Evolutionary conservation across 1,284 basidiomycete genomes (phyloP).

Genomic region (Malassezia restricta): DNA sequence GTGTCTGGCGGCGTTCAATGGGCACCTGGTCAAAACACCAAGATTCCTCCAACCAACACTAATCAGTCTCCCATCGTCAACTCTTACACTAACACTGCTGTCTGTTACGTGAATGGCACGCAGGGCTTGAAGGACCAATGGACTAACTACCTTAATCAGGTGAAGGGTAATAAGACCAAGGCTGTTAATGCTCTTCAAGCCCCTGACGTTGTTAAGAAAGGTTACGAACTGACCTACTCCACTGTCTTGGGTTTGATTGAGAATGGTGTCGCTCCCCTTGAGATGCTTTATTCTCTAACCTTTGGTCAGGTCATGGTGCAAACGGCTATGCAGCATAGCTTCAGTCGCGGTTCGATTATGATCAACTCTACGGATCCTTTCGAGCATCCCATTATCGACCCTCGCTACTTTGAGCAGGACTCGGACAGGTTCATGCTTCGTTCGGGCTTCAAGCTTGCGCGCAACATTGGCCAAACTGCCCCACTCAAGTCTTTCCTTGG

Average conservation of each 20-base stretch:
- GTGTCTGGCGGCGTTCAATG: conserved; percentile 50
- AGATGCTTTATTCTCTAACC: conserved; percentile 26
- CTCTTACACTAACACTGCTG: conserved; percentile 59
- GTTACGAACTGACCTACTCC: conserved; percentile 57
- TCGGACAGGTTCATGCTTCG: conserved; percentile 54
- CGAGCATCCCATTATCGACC: conserved; percentile 55
- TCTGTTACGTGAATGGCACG: conserved; percentile 57
- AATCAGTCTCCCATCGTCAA: conserved; percentile 49
- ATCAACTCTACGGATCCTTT: conserved; percentile 55
- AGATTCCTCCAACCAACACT: conserved; percentile 18
- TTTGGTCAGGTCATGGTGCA: conserved; percentile 50
- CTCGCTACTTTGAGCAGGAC: conserved; percentile 50
- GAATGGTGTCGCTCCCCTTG: conserved; percentile 34
- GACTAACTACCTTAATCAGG: conserved; percentile 46
- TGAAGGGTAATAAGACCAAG: conserved; percentile 44
- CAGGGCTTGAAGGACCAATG: conserved; percentile 39
- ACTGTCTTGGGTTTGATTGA: conserved; percentile 50
- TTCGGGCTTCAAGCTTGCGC: conserved; percentile 54
- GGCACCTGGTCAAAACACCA: conserved; percentile 51
- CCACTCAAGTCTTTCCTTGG: conserved; percentile 18
- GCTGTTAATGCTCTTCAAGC: conserved; percentile 50
- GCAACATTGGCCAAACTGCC: conserved; percentile 46
- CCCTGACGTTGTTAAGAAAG: conserved; percentile 52
- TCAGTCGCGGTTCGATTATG: conserved; percentile 50
- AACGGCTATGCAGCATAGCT: conserved; percentile 58